phyloP scores from a whole-genome alignment of 306 rosid species.

The Gastrolobium bilobum region DNA sequence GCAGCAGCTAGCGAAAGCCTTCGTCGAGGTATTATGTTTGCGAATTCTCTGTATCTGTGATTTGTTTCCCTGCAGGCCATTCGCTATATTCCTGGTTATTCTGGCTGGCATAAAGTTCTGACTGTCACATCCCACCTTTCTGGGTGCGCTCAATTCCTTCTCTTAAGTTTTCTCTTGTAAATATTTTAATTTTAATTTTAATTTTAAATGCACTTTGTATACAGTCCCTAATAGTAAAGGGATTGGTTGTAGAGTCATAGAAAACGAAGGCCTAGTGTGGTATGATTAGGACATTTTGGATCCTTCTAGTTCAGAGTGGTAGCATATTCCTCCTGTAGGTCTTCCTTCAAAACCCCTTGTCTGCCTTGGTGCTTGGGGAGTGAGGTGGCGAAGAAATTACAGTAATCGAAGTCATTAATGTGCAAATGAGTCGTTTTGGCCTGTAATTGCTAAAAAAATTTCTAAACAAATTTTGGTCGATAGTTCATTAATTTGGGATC shows the following conservation, averaged over 20 bases:
- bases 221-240: conserved; percentile 18
- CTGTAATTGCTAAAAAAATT: conserved; percentile 39
- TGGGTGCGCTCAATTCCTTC: conserved; percentile 39
- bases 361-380: conserved; percentile 40
- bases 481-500: conserved; percentile 30
- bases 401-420: conserved; percentile 1
- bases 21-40: conserved; percentile 96
- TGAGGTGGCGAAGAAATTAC: conserved; percentile 31
- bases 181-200: background rate
- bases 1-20: conserved; percentile 92
- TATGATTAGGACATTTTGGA: conserved; percentile 13
- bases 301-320: conserved; percentile 1
- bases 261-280: conserved; percentile 6
- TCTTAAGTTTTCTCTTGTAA: conserved; percentile 43
- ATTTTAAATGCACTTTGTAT: conserved; percentile 27
- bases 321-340: conserved; percentile 3
- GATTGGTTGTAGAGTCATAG: conserved; percentile 23
- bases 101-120: conserved; percentile 31
- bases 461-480: conserved; percentile 26
- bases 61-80: conserved; percentile 50
- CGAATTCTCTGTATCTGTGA: conserved; percentile 91
- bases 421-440: conserved; percentile 10
- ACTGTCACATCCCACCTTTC: conserved; percentile 26
- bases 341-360: conserved; percentile 38
- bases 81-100: conserved; percentile 18